Base-by-base conservation (phyloP, 176 grass and related monocot species). In the Hordeum marinum region DNA sequence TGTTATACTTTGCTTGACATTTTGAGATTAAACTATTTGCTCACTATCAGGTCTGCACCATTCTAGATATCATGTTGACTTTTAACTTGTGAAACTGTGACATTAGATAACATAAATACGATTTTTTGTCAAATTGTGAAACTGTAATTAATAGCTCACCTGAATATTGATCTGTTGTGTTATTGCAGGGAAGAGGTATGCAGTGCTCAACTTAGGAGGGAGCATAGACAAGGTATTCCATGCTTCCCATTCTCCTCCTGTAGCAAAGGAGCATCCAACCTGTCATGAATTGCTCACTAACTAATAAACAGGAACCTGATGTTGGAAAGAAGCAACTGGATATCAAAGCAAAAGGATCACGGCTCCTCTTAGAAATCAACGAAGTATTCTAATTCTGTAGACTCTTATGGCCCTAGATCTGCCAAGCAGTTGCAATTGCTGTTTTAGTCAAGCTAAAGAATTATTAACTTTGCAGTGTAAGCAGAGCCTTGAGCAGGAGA, bases 261-360 rank as follows among this genome's bases (percentile, higher is more conserved):
- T 40, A 36, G 64, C 39, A 39, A 76, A 57, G 24, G 20, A 59
- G 20, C 26, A 75, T 86, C 23, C 50, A 85, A 24, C 75, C 63
- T 15, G 26, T 63, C 11, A 57, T 84, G 4, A 84, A 23, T 2
- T 54, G 77, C 21, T 66, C 26, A 68, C 3, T 80, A 75, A n/a
- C 23, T 83, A 69, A 67, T 42, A 84, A 87, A 45, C 82, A 94
- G 88, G 80, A 65, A 90, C 42, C 17, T 84, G 79, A 90, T 68
- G 71, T 61, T 48, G 62, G 36, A 60, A 88, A 67, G 43, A 93
- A 87, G 86, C 76, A 80, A 78, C 26, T 93, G 75, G 91, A 87
- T 83, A 60, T 95, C 74, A 90, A 95, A 87, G 85, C 80, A 84
- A 88, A 90, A 88, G 90, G 29, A 91, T 85, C 70, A 21, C 36